Conservation (phyloP, 2,329 filamentous ascomycete species). For the Phyllosticta citribraziliensis region DNA sequence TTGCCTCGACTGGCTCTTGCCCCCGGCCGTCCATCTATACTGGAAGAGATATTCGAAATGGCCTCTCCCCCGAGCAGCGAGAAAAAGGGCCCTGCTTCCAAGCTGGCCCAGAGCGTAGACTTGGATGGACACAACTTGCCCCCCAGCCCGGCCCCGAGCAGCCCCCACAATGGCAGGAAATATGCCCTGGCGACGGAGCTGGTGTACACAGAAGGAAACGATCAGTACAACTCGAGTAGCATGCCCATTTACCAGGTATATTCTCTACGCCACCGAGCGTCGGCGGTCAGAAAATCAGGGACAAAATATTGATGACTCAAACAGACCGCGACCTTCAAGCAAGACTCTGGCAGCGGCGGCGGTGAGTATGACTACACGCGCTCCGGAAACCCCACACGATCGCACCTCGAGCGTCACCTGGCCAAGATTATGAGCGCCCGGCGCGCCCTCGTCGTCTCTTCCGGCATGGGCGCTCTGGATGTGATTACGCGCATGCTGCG, state of each 20-base stretch:
- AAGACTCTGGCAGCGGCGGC: conserved; percentile 70
- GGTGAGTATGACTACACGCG: conserved; percentile 96
- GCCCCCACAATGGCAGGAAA: conserved; percentile 71
- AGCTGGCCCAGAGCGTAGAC: conserved; percentile 30
- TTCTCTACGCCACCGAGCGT: background rate
- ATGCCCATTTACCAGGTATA: conserved; percentile 85
- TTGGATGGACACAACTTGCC: conserved; percentile 31
- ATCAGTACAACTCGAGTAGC: conserved; percentile 95
- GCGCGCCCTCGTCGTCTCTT: conserved; percentile 84
- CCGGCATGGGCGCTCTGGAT: conserved; percentile 94
- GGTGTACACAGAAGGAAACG: conserved; percentile 89
- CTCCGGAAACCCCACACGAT: conserved; percentile 91
- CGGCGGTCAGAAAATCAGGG: background rate
- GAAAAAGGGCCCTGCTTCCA: conserved; percentile 20
- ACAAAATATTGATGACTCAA: background rate
- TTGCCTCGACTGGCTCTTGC: background rate
- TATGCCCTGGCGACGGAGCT: conserved; percentile 94
- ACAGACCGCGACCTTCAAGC: conserved; percentile 92
- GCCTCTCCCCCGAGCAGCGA: conserved; percentile 2
- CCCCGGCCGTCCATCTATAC: conserved; percentile 1
- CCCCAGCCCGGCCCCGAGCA: conserved; percentile 79
- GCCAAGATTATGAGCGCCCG: conserved; percentile 98
- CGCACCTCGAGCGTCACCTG: conserved; percentile 89
- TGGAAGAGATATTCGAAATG: background rate
- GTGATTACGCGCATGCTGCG: conserved; percentile 86